phyloP scores from a whole-genome alignment of 352 stramenopile species.

The Blastocystis sp. region DNA sequence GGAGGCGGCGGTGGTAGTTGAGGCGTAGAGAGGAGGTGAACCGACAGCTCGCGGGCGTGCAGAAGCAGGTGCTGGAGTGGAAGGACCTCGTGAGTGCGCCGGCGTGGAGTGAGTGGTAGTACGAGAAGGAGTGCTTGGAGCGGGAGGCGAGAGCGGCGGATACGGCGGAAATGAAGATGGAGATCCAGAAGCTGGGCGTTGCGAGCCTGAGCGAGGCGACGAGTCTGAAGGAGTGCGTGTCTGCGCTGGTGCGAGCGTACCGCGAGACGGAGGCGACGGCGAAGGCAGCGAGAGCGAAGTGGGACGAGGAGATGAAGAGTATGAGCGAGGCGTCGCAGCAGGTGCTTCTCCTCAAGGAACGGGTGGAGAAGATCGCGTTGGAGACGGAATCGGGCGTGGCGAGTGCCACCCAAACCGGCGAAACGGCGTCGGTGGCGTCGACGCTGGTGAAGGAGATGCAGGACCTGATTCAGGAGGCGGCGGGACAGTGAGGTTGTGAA shows the following conservation, averaged over 20 bases:
- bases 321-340: not conserved
- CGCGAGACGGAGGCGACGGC: not conserved
- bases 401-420: too few relatives aligned
- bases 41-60: not conserved
- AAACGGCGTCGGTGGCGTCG: not conserved
- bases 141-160: not conserved
- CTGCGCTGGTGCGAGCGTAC: not conserved
- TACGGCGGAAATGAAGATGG: not conserved
- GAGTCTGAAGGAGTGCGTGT: not conserved
- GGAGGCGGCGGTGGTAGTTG: not conserved
- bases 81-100: not conserved
- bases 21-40: not conserved
- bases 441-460: not conserved
- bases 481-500: not conserved
- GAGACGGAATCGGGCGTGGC: too few relatives aligned
- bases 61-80: not conserved
- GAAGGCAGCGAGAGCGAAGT: not conserved
- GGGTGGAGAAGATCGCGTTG: too few relatives aligned
- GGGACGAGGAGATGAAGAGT: not conserved
- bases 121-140: not conserved
- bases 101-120: not conserved
- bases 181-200: not conserved
- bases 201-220: not conserved
- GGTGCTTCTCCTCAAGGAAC: not conserved
- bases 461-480: not conserved